phyloP scores from a whole-genome alignment of 306 rosid genomes.

The Fagus crenata region DNA sequence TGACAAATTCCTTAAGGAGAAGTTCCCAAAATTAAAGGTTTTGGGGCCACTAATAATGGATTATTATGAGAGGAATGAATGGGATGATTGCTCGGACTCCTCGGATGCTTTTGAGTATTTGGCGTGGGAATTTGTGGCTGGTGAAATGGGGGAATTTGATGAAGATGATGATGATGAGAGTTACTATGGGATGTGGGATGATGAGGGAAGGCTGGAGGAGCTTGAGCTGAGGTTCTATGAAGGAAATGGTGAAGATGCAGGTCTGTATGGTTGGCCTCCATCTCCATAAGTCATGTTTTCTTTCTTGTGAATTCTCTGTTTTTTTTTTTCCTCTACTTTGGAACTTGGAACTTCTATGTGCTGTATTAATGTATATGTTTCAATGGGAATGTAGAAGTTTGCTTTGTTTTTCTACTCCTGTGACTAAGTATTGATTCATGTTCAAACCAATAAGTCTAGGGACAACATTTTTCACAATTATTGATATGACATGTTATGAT shows the following conservation, averaged over 20 bases:
- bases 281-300: slow-evolving; percentile 57
- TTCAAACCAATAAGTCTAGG: background rate
- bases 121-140: slow-evolving; percentile 72
- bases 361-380: slow-evolving; percentile 41
- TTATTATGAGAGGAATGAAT: slow-evolving; percentile 55
- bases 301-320: slow-evolving; percentile 33
- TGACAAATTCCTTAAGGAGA: slow-evolving; percentile 49
- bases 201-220: slow-evolving; percentile 71
- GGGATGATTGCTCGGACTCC: slow-evolving; percentile 77
- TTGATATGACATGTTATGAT: too few relatives aligned
- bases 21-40: slow-evolving; percentile 65
- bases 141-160: slow-evolving; percentile 49
- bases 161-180: slow-evolving; percentile 59
- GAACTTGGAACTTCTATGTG: slow-evolving; percentile 42
- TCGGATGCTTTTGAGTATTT: slow-evolving; percentile 65
- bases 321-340: slow-evolving; percentile 36
- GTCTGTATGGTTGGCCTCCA: slow-evolving; percentile 77
- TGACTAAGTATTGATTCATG: slow-evolving; percentile 2
- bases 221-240: slow-evolving; percentile 84
- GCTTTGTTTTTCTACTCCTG: slow-evolving; percentile 26
- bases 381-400: slow-evolving; percentile 36
- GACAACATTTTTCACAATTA: too few relatives aligned
- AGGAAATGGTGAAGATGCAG: slow-evolving; percentile 64
- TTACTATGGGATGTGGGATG: slow-evolving; percentile 73
- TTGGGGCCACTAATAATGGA: slow-evolving; percentile 78